Base-by-base conservation (phyloP, 2,329 filamentous ascomycete species). In the Cercospora beticola region DNA sequence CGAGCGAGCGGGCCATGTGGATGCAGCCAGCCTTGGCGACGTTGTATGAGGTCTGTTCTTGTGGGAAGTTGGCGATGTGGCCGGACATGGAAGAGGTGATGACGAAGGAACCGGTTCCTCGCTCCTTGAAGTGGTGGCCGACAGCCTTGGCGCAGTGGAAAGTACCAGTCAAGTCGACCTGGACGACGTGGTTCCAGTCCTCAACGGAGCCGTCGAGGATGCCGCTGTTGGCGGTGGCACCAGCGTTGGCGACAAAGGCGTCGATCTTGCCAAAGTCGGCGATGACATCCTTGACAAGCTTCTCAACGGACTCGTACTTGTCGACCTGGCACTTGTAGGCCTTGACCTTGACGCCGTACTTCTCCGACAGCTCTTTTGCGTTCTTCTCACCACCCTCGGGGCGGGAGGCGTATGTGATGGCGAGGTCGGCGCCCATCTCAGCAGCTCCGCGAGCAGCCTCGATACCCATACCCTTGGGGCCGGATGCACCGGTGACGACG, bases 121-220 rank as follows among this genome's bases (percentile, higher is more conserved):
- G 85, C 81, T 89, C 82, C 80, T 88, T 88, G 85, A 90, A 90
- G 81, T 95, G 90, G 65, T 89, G 86, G 36, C 93, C 94, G n/a
- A 92, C 92, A 21, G 92, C 92, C 83, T 94, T 92, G 28, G 93
- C 92, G 71, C 92, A 96, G 86, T 94, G 88, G 81, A 93, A 92
- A 30, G 86, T 89, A 12, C 93, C 94, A n/a, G 89, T 95, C 74
- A 97, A 85, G 81, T 97, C 96, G 76, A 94, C 90, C 75, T 91
- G 87, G 80, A 97, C 86, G 84, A 97, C 92, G 79, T 89, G 87
- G 78, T 93, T 88, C 78, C 88, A 88, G 77, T 92, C 91, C 76
- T 90, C 85, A 23, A 91, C 88, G 26, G 87, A 86, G 77, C 88
- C 88, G 71, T 92, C 90, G 60, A 92, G 83, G 76, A 92, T 85